These are phyloP conservation scores for Azolla pinnata DNA, from an alignment of 75 land plant genomes.

Conservation along the genomic window DNA sequence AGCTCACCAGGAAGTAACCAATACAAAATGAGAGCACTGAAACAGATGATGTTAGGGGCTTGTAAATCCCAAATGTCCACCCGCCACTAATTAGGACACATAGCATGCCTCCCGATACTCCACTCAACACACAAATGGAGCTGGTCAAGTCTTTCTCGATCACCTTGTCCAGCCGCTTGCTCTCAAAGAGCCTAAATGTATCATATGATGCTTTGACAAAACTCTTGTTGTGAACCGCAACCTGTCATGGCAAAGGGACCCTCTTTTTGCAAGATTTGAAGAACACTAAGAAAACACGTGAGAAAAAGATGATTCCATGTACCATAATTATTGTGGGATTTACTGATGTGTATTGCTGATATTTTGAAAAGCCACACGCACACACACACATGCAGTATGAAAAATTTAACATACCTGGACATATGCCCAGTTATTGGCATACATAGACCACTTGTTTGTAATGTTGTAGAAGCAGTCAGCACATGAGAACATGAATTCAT, in stretches of 20 bases:
- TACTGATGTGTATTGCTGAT: no score
- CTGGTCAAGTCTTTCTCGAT: constrained; percentile 48
- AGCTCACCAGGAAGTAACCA: constrained; percentile 57
- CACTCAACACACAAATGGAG: constrained; percentile 42
- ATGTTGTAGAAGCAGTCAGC: constrained; percentile 39
- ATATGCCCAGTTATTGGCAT: constrained; percentile 67
- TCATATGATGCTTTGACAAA: constrained; percentile 41
- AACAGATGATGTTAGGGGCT: constrained; percentile 26
- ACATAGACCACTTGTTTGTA: constrained; percentile 20
- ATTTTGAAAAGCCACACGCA: no score
- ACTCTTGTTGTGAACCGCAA: constrained; percentile 41
- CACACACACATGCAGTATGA: no score
- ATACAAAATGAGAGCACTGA: constrained; percentile 40
- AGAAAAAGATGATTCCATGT: background rate
- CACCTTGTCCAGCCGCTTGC: constrained; percentile 18
- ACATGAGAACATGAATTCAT: constrained; percentile 77
- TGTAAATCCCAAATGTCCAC: constrained; percentile 45
- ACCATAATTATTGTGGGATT: background rate
- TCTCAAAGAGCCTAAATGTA: constrained; percentile 41
- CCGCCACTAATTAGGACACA: constrained; percentile 33
- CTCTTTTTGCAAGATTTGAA: background rate
- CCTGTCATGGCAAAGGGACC: constrained; percentile 17
- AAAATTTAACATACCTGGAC: constrained; percentile 40
- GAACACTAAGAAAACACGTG: background rate
- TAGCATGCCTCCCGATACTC: constrained; percentile 37